Conservation (phyloP, 441 rosid genomes). For the Eugenia klotzschiana region DNA sequence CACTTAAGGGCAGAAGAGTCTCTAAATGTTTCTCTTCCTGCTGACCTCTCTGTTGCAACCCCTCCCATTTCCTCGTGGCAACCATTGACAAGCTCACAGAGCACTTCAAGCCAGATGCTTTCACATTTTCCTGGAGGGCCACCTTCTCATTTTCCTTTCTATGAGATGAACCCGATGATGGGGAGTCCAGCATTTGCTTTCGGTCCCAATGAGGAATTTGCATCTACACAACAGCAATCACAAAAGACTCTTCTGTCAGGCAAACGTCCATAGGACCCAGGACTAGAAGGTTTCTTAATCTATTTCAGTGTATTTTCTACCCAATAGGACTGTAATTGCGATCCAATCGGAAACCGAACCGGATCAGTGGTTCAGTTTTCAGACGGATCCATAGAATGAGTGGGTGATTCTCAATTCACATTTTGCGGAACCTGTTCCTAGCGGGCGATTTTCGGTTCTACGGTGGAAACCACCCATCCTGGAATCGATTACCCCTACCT, state of each 20-base stretch:
- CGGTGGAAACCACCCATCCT: no score
- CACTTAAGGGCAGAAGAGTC: conserved; percentile 75
- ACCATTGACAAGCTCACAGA: conserved; percentile 62
- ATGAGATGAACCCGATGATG: conserved; percentile 84
- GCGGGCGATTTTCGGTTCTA: no score
- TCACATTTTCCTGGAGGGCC: conserved; percentile 78
- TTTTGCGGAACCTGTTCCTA: no score
- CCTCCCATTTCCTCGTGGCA: conserved; percentile 80
- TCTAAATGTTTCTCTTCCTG: conserved; percentile 80
- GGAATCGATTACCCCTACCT: no score
- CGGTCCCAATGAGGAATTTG: conserved; percentile 76
- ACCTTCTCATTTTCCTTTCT: conserved; percentile 74
- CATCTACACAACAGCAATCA: conserved; percentile 46
- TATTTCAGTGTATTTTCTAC: no score
- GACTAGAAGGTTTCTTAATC: no score
- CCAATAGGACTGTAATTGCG: no score
- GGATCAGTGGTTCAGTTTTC: no score
- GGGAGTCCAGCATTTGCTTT: conserved; percentile 80
- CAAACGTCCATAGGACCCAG: no score
- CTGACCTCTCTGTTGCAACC: conserved; percentile 89
- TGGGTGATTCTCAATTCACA: no score
- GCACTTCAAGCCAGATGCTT: conserved; percentile 63
- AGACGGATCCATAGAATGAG: no score
- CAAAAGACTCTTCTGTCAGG: conserved; percentile 29
- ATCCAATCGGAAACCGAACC: no score